Conservation (phyloP, 2,329 filamentous ascomycete species). For the Apiospora hydei region DNA sequence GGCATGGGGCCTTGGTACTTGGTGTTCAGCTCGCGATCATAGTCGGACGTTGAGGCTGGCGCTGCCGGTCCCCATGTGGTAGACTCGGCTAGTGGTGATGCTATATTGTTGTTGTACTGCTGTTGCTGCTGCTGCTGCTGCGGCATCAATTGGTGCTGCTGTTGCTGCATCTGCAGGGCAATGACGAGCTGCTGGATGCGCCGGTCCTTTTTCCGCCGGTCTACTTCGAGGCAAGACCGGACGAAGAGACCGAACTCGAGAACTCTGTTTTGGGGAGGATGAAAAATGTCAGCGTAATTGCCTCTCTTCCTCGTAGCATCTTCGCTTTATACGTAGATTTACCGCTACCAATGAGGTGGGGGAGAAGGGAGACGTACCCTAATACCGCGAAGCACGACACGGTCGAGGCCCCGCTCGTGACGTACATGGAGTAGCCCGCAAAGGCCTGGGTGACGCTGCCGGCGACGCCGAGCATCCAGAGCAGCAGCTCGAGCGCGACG, state of each 20-base stretch:
- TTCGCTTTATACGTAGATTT: no score
- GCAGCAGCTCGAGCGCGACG: conserved; percentile 37
- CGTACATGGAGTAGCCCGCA: background rate
- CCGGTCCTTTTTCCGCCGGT: conserved; percentile 33
- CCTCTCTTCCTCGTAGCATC: no score
- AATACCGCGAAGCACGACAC: background rate
- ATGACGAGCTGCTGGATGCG: conserved; percentile 32
- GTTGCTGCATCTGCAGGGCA: conserved; percentile 31
- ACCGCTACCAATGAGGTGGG: no score
- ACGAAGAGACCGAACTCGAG: conserved; percentile 38
- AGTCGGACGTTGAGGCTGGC: background rate
- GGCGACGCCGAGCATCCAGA: conserved; percentile 29
- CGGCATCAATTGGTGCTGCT: background rate
- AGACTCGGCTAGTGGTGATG: background rate
- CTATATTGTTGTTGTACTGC: background rate
- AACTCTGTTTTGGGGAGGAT: conserved; percentile 25
- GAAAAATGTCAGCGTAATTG: background rate
- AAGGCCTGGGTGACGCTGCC: background rate
- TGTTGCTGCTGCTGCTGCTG: background rate
- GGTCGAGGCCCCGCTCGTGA: background rate
- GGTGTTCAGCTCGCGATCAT: background rate
- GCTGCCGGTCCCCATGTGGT: background rate
- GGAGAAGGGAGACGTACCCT: background rate
- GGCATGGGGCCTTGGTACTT: background rate
- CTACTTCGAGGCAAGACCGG: conserved; percentile 39